Base-by-base conservation (phyloP, 192 early-diverging fungal species). In the Backusella tuberculispora region DNA sequence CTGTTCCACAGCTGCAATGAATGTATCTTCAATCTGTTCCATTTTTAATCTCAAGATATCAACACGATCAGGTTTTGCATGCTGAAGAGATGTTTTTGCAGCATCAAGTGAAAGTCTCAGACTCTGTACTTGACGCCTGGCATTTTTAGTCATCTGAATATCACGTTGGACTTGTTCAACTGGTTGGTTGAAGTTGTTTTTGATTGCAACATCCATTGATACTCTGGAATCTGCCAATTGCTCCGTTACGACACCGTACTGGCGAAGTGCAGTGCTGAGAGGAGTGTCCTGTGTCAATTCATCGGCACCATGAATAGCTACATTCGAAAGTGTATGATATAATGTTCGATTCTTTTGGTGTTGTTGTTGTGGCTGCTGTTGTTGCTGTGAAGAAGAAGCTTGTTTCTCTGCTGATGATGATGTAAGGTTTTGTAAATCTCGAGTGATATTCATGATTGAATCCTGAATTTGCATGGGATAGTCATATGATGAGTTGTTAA, bases 391-490 rank as follows among this genome's bases (percentile, higher is more conserved):
- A 34, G 29, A 34, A 34, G 29, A 34, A 19, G 21, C 21, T 5
- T 60, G 21, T n/a, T 60, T 60, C 26, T 60, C 53, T 60, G 53
- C 19, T 9, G 53, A 60, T 60, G 53, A 24, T 9, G 53, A 60
- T 60, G 53, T 60, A 19, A 60, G 26, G 10, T 26, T 24, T 60
- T 60, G 53, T 26, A 60, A 60, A 60, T 60, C 53, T n/a, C 53
- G 53, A 24, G 53, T 60, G 13, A 60, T 60, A 12, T 29, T 60
- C 26, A 60, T 12, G 13, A 60, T 60, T 10, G 53, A 60, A 10
- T 60, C 53, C 26, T 60, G 53, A 9, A 60, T 60, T 60, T 60
- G 53, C 53, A 60, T 60, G 8, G 53, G 53, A 60, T 60, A 60
- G 12, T 60, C 53, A 13, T 60, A 60, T 4, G 53, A 60, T 60